Evolutionary conservation across 352 stramenopile species (phyloP), one percentile per base, ranked within the genome.

Genomic region (Globisporangium viniferum): DNA sequence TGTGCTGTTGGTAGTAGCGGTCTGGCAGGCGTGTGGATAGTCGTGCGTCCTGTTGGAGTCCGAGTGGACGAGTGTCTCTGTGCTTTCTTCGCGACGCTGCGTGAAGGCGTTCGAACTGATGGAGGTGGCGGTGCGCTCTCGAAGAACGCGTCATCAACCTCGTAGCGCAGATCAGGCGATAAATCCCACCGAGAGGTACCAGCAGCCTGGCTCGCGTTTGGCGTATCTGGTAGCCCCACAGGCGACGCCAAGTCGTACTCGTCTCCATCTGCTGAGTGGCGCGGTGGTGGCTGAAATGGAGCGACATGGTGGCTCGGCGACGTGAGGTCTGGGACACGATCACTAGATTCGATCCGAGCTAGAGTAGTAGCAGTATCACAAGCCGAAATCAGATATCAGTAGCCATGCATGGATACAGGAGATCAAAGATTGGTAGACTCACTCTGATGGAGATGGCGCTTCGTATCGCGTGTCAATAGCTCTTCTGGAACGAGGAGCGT

Each of bases 211-310:
- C 54, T 66, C 36, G 57, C n/a, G 22, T 77, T 71, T 41, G 81
- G 71, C 2, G 78, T 82, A 3, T 84, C 78, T 9, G 84, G 84
- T 2, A 92, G 67, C 20, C 76, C 74, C 31, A 91, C 72, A 2
- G 86, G 86, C 0, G 86, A 94, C n/a, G 79, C 78, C 33, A 92
- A 72, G 57, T 87, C 86, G 62, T 84, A 84, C 60, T 92, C 82
- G 24, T 80, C 75, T 0, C 80, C 80, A 57, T 72, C 62, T 24
- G 67, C 67, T 1, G 75, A 70, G n/a, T 80, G 63, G 6, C 63
- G 65, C 2, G 77, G 75, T 0, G 78, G 87, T 1, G 67, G 65
- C 12, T 76, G 69, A 53, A 88, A 91, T 0, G 69, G 74, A 2
- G 72, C 51, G 39, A 72, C 59, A 55, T 82, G 76, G 27, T 80